Base-by-base conservation (phyloP, 2,329 filamentous ascomycete genomes). In the Nothopassalora personata region DNA sequence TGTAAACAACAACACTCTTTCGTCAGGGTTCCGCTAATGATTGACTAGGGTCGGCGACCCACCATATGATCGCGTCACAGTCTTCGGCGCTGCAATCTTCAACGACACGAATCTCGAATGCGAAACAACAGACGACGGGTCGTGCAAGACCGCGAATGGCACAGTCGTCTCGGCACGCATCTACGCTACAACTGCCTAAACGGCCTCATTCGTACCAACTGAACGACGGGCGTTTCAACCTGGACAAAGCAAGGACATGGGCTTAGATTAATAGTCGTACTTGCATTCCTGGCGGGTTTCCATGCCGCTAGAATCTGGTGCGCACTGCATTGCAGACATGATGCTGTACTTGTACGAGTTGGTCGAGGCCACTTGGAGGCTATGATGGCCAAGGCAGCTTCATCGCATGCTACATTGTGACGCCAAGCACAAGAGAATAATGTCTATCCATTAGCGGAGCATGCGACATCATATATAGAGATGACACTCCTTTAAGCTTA, bases 61-160 rank as follows among this genome's bases (percentile, higher is more conserved):
- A n/a, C 68, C 68, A 9, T 68, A 69, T 51, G 66, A 72, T 53
- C 54, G 61, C 5, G 59, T 72, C 15, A 66, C 63, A 13, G 66
- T 61, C 50, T 72, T 69, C 61, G 67, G 54, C 57, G 60, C 53
- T 31, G 64, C 59, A 8, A 46, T 50, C n/a, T 39, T 68, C 45
- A 66, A 64, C 52, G 28, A n/a, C 2, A 50, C 54, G 8, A 54
- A 53, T 31, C 28, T 66, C 15, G 28, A 27, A 5, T 68, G 65
- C 53, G 49, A 58, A 27, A 46, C 51, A 28, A 28, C 46, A 1
- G 48, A 45, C n/a, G 55, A 56, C 13, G 18, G 53, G 5, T 53
- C 49, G 13, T 67, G 67, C 57, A 53, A 56, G 15, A 63, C 64
- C 36, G 34, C 50, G 31, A 18, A 31, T 4, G 39, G 60, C n/a